Evolutionary conservation across 2,329 filamentous ascomycete species (phyloP), one percentile per base, ranked within the genome.

Genomic region (Rhexocercosporidium sp.): DNA sequence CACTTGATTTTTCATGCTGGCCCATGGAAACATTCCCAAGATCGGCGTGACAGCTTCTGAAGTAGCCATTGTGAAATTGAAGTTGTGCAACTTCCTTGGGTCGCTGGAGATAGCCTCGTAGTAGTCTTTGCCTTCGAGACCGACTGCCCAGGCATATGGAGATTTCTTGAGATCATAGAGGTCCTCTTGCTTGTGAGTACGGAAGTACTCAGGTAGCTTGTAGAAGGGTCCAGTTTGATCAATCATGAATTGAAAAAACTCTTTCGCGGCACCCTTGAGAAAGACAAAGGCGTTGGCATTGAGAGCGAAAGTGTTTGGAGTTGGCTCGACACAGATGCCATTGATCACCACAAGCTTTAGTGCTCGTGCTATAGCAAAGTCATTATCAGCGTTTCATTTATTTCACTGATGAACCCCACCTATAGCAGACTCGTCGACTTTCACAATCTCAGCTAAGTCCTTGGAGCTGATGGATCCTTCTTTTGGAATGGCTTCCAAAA

Each of bases 151-250:
- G 31, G 67, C 70, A 53, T 61, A 71, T 0, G 70, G 69, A 4
- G 70, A 72, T 34, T 72, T 70, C 37, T 64, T 72, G 39, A 72
- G 65, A 39, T 70, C 68, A 46, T 65, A 71, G 1, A 70, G 47
- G 44, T 69, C 70, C n/a, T 70, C 66, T 20, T 67, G 69, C 9
- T 46, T 69, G 46, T 71, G 71, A 1, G 66, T 68, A 37, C 63
- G 63, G 60, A 72, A 69, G 25, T 72, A 71, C 25, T 71, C 68
- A 0, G 69, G 71, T 8, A 71, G 61, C 22, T 69, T 68, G 46
- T 60, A 49, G 39, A 68, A 71, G 16, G 70, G 51, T 25, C 49
- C 62, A 14, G 64, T 60, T 31, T 70, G 63, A 56, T 71, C 70
- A 47, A 71, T 68, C 49, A 65, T 65, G 41, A 70, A 66, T 16